Percentiles rank a stretch among this genome's conserved stretches.
phyloP scores from a whole-genome alignment of 2,329 filamentous ascomycete genomes.

The Pseudonectria buxi region DNA sequence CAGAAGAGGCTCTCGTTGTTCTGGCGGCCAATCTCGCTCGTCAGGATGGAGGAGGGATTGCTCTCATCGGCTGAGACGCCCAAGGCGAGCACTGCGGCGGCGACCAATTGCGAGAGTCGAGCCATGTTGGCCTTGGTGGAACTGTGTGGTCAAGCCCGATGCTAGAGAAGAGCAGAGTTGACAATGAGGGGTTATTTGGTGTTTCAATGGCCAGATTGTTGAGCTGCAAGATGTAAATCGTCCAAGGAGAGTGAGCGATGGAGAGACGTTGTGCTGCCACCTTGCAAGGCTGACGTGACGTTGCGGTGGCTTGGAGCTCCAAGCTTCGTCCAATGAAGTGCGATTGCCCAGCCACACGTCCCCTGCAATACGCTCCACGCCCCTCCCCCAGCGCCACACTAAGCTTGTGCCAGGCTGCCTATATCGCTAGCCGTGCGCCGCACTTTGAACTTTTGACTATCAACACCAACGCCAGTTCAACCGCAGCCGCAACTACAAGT shows the following conservation, averaged over 20 bases:
- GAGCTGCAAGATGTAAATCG: conserved; percentile 14
- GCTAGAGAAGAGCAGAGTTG: not conserved
- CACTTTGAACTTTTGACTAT: too few species aligned
- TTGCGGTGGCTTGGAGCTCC: not conserved
- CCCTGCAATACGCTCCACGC: not conserved
- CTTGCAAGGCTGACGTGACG: conserved; percentile 21
- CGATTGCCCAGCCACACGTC: conserved; percentile 16
- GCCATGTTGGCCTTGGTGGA: conserved; percentile 19
- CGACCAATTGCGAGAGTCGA: conserved; percentile 25
- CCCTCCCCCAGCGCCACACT: conserved; percentile 2
- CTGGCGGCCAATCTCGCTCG: conserved; percentile 42
- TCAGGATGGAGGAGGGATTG: conserved; percentile 33
- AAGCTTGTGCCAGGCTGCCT: conserved; percentile 1
- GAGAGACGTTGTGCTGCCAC: conserved; percentile 3
- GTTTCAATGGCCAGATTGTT: conserved; percentile 5
- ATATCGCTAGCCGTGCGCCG: too few species aligned
- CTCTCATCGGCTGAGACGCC: conserved; percentile 19
- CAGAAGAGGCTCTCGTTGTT: conserved; percentile 86
- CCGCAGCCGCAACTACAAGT: too few species aligned
- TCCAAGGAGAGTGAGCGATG: conserved; percentile 16
- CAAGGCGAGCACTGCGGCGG: conserved; percentile 22
- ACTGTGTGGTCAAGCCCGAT: not conserved
- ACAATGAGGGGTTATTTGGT: conserved; percentile 4
- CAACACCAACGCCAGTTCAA: too few species aligned
- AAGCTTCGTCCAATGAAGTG: conserved; percentile 19